Conservation (phyloP, 2,329 filamentous ascomycete species). For the Diaporthe eres region DNA sequence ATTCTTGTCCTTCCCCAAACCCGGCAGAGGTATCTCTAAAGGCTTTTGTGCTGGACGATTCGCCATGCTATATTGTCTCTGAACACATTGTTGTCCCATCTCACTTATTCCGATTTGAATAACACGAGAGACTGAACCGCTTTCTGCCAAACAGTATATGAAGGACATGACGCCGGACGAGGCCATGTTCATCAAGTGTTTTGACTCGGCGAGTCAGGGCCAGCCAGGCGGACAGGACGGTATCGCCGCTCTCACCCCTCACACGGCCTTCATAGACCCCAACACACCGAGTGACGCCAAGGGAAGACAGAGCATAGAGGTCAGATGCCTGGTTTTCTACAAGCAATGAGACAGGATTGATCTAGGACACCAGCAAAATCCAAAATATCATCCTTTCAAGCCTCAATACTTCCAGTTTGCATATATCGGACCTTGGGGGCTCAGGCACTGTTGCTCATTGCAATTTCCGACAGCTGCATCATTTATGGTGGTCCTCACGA, state of each 20-base stretch:
- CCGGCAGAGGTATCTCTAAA: not conserved
- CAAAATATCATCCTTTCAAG: too few relatives aligned
- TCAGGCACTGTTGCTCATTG: too few relatives aligned
- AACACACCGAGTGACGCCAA: slow-evolving; percentile 62
- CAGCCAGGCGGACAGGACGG: slow-evolving; percentile 54
- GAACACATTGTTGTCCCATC: not conserved
- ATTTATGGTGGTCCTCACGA: too few relatives aligned
- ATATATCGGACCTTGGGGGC: too few relatives aligned
- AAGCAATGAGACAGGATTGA: slow-evolving; percentile 51
- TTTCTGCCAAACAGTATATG: slow-evolving; percentile 58
- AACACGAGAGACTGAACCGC: not conserved
- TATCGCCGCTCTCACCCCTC: slow-evolving; percentile 63
- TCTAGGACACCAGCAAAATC: not conserved
- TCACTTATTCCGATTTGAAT: not conserved
- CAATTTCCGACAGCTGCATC: too few relatives aligned
- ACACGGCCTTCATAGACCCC: slow-evolving; percentile 70
- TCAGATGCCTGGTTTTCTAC: slow-evolving; percentile 74
- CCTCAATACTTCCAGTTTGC: too few relatives aligned
- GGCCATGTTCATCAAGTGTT: slow-evolving; percentile 66
- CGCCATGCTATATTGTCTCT: not conserved
- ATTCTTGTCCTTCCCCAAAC: too few relatives aligned
- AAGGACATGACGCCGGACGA: slow-evolving; percentile 76
- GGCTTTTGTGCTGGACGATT: not conserved
- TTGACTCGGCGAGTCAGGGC: slow-evolving; percentile 61
- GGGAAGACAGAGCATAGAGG: slow-evolving; percentile 73